Conservation (phyloP, 2,329 filamentous ascomycete species). For the Aureobasidium sp. region DNA sequence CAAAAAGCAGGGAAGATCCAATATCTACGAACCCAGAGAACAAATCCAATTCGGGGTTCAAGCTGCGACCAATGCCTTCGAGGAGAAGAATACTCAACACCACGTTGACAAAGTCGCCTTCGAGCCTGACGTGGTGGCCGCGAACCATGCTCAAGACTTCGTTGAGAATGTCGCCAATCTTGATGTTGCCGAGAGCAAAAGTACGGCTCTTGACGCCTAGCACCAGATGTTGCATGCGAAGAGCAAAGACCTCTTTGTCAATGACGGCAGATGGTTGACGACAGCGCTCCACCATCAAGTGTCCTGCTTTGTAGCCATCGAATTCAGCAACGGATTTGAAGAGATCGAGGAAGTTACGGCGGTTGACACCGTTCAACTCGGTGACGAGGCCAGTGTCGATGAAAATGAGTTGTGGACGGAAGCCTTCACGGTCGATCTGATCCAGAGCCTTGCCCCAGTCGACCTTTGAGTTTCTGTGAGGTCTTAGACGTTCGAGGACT, state of each 20-base stretch:
- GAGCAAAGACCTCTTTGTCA: slow-evolving; percentile 80
- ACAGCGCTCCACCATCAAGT: slow-evolving; percentile 93
- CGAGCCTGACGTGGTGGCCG: slow-evolving; percentile 82
- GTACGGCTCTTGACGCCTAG: slow-evolving; percentile 84
- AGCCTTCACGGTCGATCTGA: slow-evolving; percentile 78
- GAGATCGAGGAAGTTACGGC: slow-evolving; percentile 85
- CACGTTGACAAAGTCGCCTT: slow-evolving; percentile 97
- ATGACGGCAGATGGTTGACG: slow-evolving; percentile 86
- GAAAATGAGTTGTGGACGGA: slow-evolving; percentile 89
- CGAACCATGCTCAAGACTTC: slow-evolving; percentile 89
- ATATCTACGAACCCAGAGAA: slow-evolving; percentile 56
- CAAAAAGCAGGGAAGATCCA: not conserved
- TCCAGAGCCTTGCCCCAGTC: slow-evolving; percentile 69
- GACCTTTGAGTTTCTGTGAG: slow-evolving; percentile 55
- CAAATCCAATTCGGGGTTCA: slow-evolving; percentile 83
- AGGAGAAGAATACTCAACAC: slow-evolving; percentile 89
- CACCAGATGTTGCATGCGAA: slow-evolving; percentile 96
- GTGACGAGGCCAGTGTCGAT: slow-evolving; percentile 96
- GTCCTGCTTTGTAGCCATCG: slow-evolving; percentile 88
- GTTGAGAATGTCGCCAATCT: slow-evolving; percentile 90
- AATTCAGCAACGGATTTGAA: slow-evolving; percentile 96
- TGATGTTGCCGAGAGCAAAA: slow-evolving; percentile 86
- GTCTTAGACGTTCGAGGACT: slow-evolving; percentile 71
- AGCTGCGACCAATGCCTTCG: slow-evolving; percentile 82
- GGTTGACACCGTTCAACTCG: slow-evolving; percentile 79